These are phyloP conservation scores for Albizia julibrissin DNA, from an alignment of 306 rosid genomes.

Conservation along the genomic window DNA sequence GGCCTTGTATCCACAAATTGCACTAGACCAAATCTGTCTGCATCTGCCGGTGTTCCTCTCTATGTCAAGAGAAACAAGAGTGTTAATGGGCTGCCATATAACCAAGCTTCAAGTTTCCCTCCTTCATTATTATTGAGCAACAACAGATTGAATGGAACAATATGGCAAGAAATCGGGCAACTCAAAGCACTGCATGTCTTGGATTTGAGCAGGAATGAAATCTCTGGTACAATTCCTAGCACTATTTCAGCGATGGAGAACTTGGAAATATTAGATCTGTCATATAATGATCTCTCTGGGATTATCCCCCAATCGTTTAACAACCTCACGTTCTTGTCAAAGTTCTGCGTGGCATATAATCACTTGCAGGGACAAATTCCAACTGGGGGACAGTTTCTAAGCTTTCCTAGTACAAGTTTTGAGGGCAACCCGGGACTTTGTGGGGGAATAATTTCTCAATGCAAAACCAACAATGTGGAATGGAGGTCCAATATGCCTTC, in stretches of 20 bases:
- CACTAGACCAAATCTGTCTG: constrained; percentile 25
- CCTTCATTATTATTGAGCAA: constrained; percentile 47
- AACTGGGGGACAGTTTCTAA: constrained; percentile 45
- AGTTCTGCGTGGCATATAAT: constrained; percentile 54
- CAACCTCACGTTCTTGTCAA: constrained; percentile 50
- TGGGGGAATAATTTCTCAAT: constrained; percentile 31
- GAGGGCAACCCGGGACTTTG: constrained; percentile 45
- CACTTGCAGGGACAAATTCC: constrained; percentile 52
- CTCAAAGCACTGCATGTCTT: constrained; percentile 48
- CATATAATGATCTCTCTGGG: constrained; percentile 52
- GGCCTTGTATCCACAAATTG: constrained; percentile 33
- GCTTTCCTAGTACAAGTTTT: constrained; percentile 56
- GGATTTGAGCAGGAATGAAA: constrained; percentile 42
- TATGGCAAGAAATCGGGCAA: constrained; percentile 59
- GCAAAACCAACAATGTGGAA: constrained; percentile 4
- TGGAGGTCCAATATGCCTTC: constrained; percentile 29
- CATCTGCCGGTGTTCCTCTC: constrained; percentile 46
- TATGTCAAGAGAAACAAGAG: constrained; percentile 40
- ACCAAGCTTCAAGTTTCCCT: constrained; percentile 52
- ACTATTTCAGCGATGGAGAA: constrained; percentile 37
- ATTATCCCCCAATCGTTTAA: constrained; percentile 41
- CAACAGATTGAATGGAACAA: constrained; percentile 46
- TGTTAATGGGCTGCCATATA: constrained; percentile 48
- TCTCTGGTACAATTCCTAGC: constrained; percentile 50
- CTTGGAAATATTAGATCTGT: constrained; percentile 60